Base-by-base conservation (phyloP, 2,329 filamentous ascomycete genomes). In the Drechslera avenae region DNA sequence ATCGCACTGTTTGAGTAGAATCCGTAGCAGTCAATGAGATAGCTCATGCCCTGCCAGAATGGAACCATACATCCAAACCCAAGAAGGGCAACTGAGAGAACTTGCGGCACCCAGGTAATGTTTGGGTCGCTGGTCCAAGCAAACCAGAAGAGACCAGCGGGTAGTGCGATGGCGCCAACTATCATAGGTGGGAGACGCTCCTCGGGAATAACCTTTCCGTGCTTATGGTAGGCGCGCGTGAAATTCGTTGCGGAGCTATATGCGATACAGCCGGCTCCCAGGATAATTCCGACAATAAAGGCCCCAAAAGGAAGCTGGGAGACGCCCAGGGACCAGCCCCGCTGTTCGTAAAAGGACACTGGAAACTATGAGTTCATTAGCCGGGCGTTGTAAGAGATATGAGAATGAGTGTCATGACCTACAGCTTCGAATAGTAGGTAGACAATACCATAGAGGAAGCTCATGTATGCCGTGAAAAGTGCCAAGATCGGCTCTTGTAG, bases 21-120 rank as follows among this genome's bases (percentile, higher is more conserved):
- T 7, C 75, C 74, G 54, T 80, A 81, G 42, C 71, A 85, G 67
- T 93, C 89, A 52, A 93, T 87, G 8, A 93, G 81, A 70, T 92
- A 93, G 76, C 91, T 91, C 57, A 94, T 80, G 59, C 90, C 88
- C 30, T 94, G 83, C 80, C 93, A 93, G 68, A 94, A 91, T 19
- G 87, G 87, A 75, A 92, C 74, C 67, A 84, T 86, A 64, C 93
- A 85, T 10, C 89, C 89, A 40, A 91, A 87, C 4, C 90, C 90
- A 36, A 85, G 79, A 34, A 86, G 83, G 1, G 78, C 78, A 1
- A 81, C 75, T 0, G 83, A 83, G 19, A 86, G 76, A 31, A 81
- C 76, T 1, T 84, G 82, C 0, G 76, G 81, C 37, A 84, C 78
- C 82, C 83, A 86, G 36, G 74, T 77, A 16, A 82, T 77, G 5